Percentiles rank a stretch among this genome's conserved stretches.
phyloP scores from a whole-genome alignment of 108 stramenopile species.

The Mayamaea pseudoterrestris region DNA sequence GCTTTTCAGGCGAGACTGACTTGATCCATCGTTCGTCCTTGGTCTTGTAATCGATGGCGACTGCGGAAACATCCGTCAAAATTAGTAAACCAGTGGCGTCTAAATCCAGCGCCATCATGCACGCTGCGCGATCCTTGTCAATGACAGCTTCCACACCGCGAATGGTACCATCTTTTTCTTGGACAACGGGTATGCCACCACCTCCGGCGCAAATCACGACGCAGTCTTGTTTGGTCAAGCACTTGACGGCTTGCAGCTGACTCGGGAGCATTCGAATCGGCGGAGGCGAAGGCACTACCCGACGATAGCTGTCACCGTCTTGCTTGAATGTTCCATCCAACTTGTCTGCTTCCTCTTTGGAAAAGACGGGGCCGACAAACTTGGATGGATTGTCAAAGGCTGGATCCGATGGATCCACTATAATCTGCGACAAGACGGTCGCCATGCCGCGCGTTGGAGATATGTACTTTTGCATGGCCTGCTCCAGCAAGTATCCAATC shows the following conservation, averaged over 20 bases:
- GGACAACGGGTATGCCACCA: slow-evolving; percentile 5
- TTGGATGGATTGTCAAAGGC: slow-evolving; percentile 30
- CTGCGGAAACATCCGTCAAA: slow-evolving; percentile 20
- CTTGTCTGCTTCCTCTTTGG: slow-evolving; percentile 2
- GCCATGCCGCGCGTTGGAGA: slow-evolving; percentile 19
- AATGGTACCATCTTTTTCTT: slow-evolving; percentile 2
- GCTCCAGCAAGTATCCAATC: slow-evolving; percentile 31
- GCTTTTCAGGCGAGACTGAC: slow-evolving; percentile 12
- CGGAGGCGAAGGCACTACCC: slow-evolving; percentile 67
- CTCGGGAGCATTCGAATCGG: slow-evolving; percentile 41
- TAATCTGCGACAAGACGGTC: slow-evolving; percentile 22
- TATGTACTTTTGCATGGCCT: slow-evolving; percentile 16
- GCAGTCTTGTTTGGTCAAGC: slow-evolving; percentile 22
- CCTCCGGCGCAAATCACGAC: not conserved
- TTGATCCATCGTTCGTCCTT: slow-evolving; percentile 16
- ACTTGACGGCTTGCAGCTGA: slow-evolving; percentile 55
- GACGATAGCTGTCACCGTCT: slow-evolving; percentile 32
- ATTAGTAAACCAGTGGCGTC: slow-evolving; percentile 26
- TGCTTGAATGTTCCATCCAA: slow-evolving; percentile 1
- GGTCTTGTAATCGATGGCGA: slow-evolving; percentile 16
- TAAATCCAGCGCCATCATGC: slow-evolving; percentile 18
- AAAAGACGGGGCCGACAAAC: slow-evolving; percentile 22
- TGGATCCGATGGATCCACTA: slow-evolving; percentile 21
- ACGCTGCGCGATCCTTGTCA: slow-evolving; percentile 27
- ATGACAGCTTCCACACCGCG: slow-evolving; percentile 25